Conservation (phyloP, 768 basidiomycete species). For the Crucibulum laeve region DNA sequence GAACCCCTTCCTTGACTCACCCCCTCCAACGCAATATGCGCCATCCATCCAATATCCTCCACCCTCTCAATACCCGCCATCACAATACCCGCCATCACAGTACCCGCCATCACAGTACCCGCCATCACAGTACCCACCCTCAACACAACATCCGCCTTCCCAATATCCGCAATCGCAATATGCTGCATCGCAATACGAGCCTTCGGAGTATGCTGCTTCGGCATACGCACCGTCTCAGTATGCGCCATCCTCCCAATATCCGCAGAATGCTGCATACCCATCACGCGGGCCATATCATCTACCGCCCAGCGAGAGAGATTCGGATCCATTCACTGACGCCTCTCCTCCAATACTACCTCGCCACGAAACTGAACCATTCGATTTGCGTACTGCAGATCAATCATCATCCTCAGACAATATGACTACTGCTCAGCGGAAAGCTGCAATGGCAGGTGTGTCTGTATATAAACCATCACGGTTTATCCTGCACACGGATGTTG, state of each 20-base stretch:
- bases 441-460: constrained; percentile 44
- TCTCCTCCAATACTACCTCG: neutral
- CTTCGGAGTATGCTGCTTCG: no score
- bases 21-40: constrained; percentile 6
- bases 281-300: no score
- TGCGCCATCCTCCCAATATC: constrained; percentile 15
- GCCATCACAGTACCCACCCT: constrained; percentile 5
- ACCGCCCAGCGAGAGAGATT: no score
- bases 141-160: constrained; percentile 10
- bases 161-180: constrained; percentile 12
- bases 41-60: neutral
- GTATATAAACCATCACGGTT: constrained; percentile 46
- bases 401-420: constrained; percentile 15
- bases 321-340: no score
- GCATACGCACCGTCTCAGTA: no score
- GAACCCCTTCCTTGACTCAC: constrained; percentile 23
- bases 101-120: constrained; percentile 12
- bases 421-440: constrained; percentile 48
- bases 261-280: neutral
- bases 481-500: constrained; percentile 66
- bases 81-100: constrained; percentile 5
- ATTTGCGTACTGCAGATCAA: constrained; percentile 9
- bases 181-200: no score
- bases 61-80: constrained; percentile 6
- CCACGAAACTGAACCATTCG: neutral